Evolutionary conservation across 2,329 filamentous ascomycete genomes (phyloP).

Genomic region (Remersonia thermophila): DNA sequence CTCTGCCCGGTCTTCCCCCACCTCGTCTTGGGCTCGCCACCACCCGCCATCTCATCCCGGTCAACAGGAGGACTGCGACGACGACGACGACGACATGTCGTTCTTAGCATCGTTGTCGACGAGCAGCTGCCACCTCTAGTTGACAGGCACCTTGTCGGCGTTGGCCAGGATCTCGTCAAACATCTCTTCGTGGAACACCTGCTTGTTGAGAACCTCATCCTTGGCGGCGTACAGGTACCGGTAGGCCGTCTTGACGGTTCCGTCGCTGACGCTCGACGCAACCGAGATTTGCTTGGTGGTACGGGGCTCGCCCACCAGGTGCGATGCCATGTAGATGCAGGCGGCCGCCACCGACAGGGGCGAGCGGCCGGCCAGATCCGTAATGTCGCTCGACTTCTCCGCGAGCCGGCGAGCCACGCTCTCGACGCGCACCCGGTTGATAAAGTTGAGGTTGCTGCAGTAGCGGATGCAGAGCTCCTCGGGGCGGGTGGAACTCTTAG

Average conservation of each 20-base stretch:
- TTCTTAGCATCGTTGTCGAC: too few species aligned
- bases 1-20: too few species aligned
- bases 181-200: slow-evolving; percentile 67
- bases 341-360: slow-evolving; percentile 88
- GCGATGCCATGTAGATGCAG: slow-evolving; percentile 91
- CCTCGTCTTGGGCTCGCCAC: too few species aligned
- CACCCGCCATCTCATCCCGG: too few species aligned
- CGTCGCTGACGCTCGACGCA: slow-evolving; percentile 84
- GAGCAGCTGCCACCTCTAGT: too few species aligned
- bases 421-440: slow-evolving; percentile 60
- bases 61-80: too few species aligned
- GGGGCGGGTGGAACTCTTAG: slow-evolving; percentile 65
- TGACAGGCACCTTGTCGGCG: slow-evolving; percentile 55
- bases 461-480: slow-evolving; percentile 80
- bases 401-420: slow-evolving; percentile 72
- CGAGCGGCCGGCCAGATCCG: slow-evolving; percentile 80
- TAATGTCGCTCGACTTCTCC: slow-evolving; percentile 61
- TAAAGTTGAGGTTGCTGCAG: slow-evolving; percentile 68
- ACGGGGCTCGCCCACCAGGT: slow-evolving; percentile 68
- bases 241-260: slow-evolving; percentile 93
- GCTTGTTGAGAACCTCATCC: slow-evolving; percentile 60
- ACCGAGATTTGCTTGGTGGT: slow-evolving; percentile 75
- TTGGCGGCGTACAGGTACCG: slow-evolving; percentile 69
- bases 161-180: slow-evolving; percentile 58
- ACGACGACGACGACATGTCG: too few species aligned